phyloP scores from a whole-genome alignment of 208 protist species.

The Acanthamoeba culbertsoni region DNA sequence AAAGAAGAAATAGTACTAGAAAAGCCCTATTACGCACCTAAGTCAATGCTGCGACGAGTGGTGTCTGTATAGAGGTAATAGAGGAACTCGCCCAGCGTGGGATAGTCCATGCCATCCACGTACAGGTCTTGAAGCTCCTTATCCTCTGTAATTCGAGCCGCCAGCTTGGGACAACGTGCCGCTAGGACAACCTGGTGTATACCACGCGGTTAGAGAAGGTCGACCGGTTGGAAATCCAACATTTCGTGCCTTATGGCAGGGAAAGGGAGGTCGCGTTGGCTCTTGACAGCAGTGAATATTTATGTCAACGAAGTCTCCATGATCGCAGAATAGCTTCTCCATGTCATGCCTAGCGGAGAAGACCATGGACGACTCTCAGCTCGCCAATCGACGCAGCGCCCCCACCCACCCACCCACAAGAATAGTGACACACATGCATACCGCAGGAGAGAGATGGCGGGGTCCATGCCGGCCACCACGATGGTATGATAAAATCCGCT shows the following conservation, averaged over 20 bases:
- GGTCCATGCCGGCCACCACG: not conserved
- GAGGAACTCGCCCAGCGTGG: slow-evolving; percentile 2
- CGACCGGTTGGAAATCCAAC: not conserved
- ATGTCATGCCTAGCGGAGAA: not conserved
- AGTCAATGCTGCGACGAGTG: not conserved
- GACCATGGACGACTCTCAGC: not conserved
- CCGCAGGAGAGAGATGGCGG: not conserved
- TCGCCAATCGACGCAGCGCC: not conserved
- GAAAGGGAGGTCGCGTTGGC: not conserved
- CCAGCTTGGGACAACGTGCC: not conserved
- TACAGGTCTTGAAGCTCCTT: not conserved
- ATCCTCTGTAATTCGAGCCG: not conserved
- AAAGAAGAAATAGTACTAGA: not conserved
- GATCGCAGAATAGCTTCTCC: not conserved
- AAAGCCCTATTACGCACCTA: not conserved
- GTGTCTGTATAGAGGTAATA: slow-evolving; percentile 11
- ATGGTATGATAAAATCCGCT: slow-evolving; percentile 22
- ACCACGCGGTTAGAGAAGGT: not conserved
- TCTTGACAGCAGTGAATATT: not conserved
- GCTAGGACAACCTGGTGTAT: not conserved
- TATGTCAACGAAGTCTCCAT: not conserved
- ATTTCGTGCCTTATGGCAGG: not conserved
- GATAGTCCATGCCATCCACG: not conserved
- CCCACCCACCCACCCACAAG: not conserved
- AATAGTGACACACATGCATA: not conserved